phyloP scores from a whole-genome alignment of 2,329 filamentous ascomycete genomes.

The Aspergillus novofumigatus region DNA sequence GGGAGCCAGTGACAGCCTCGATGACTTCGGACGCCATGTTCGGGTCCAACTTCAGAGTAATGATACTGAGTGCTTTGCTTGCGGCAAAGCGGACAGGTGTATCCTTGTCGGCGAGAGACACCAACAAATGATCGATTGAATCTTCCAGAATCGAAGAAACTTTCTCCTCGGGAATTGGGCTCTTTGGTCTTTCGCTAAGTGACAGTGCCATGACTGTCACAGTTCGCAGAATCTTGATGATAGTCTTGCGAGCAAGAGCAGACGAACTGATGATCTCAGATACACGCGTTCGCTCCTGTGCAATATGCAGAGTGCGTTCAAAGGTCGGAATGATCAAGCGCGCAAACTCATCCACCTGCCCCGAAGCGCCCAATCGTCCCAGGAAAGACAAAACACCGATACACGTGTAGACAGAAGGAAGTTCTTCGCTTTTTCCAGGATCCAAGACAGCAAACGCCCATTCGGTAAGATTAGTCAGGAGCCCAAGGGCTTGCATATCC shows the following conservation, averaged over 20 bases:
- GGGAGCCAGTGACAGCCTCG: slow-evolving; percentile 71
- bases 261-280: slow-evolving; percentile 61
- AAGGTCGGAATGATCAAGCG: slow-evolving; percentile 64
- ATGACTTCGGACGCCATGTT: slow-evolving; percentile 85
- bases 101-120: slow-evolving; percentile 76
- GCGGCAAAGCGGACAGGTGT: slow-evolving; percentile 86
- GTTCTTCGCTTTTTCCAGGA: slow-evolving; percentile 35
- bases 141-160: slow-evolving; percentile 64
- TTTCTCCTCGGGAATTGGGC: slow-evolving; percentile 25
- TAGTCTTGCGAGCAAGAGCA: slow-evolving; percentile 73
- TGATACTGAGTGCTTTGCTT: slow-evolving; percentile 85
- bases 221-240: slow-evolving; percentile 80
- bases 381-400: slow-evolving; percentile 78
- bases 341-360: slow-evolving; percentile 70
- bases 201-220: slow-evolving; percentile 62
- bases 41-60: slow-evolving; percentile 72
- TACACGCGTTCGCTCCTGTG: slow-evolving; percentile 47
- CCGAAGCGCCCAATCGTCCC: slow-evolving; percentile 66
- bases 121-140: slow-evolving; percentile 75
- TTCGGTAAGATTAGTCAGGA: slow-evolving; percentile 63
- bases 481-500: slow-evolving; percentile 77
- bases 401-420: slow-evolving; percentile 63
- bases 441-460: slow-evolving; percentile 66
- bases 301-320: slow-evolving; percentile 56
- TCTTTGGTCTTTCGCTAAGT: slow-evolving; percentile 41